These are phyloP conservation scores for Purshia tridentata DNA, from an alignment of 306 rosid species.

Conservation along the genomic window DNA sequence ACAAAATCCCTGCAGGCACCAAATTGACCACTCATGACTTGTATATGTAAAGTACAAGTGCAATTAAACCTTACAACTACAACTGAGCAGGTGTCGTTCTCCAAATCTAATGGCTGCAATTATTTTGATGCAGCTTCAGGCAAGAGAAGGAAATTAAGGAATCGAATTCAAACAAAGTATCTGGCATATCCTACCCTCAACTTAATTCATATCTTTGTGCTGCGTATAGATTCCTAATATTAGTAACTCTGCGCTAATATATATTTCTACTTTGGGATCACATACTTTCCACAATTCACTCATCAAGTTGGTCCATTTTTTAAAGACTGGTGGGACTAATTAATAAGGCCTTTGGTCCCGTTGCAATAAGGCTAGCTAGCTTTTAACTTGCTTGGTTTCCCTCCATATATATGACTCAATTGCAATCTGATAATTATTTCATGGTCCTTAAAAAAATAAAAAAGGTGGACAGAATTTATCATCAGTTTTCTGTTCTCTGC, in stretches of 20 bases:
- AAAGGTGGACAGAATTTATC: too few species aligned
- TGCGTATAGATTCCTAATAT: background rate
- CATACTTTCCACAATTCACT: conserved; percentile 1
- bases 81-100: conserved; percentile 11
- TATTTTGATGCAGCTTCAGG: background rate
- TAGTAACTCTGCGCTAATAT: background rate
- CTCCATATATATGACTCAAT: too few species aligned
- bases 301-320: background rate
- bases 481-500: too few species aligned
- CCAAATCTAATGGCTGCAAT: background rate
- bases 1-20: background rate
- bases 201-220: background rate
- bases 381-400: too few species aligned
- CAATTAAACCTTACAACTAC: background rate
- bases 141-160: background rate
- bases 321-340: too few species aligned
- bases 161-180: background rate
- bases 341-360: too few species aligned
- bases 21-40: conserved; percentile 8
- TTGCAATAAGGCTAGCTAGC: too few species aligned
- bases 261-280: background rate
- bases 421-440: too few species aligned
- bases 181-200: background rate
- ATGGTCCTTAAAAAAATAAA: too few species aligned
- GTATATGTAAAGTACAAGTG: background rate